Percentiles rank a stretch among this genome's conserved stretches.
These are phyloP conservation scores for Parasarocladium wereldwijsianum DNA, from an alignment of 2,329 filamentous ascomycete genomes.

Conservation along the genomic window DNA sequence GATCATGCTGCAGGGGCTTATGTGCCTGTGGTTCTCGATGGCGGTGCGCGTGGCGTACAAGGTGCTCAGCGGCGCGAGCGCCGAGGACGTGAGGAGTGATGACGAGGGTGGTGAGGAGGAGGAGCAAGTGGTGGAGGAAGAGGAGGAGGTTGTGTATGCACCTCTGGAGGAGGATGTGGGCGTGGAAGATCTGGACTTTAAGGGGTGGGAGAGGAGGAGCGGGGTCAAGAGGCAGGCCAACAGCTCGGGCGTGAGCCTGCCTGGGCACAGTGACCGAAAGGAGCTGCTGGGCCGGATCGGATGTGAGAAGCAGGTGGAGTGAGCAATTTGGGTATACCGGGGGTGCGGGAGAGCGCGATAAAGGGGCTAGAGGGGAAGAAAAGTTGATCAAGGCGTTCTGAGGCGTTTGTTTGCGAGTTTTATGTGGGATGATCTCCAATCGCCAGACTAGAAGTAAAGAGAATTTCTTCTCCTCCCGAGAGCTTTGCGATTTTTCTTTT, in stretches of 20 bases:
- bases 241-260: conserved; percentile 48
- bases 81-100: conserved; percentile 79
- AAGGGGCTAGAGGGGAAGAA: conserved; percentile 1
- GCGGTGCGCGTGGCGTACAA: conserved; percentile 71
- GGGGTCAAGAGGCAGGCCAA: conserved; percentile 38
- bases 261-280: conserved; percentile 61
- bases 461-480: no score
- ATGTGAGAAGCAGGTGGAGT: conserved; percentile 60
- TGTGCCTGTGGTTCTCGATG: conserved; percentile 78
- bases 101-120: conserved; percentile 62
- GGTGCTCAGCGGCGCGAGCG: conserved; percentile 60
- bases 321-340: conserved; percentile 5
- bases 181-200: conserved; percentile 55
- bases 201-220: conserved; percentile 43
- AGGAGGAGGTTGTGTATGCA: conserved; percentile 37
- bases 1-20: conserved; percentile 64
- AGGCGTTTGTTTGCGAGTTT: conserved; percentile 3
- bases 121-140: conserved; percentile 39
- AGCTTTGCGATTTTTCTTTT: background rate
- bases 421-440: no score
- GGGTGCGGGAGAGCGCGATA: background rate
- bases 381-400: conserved; percentile 1
- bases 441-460: no score
- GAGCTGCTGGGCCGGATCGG: conserved; percentile 70
- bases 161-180: conserved; percentile 62